phyloP scores from a whole-genome alignment of 2,329 filamentous ascomycete genomes.

The Setomelanomma holmii region DNA sequence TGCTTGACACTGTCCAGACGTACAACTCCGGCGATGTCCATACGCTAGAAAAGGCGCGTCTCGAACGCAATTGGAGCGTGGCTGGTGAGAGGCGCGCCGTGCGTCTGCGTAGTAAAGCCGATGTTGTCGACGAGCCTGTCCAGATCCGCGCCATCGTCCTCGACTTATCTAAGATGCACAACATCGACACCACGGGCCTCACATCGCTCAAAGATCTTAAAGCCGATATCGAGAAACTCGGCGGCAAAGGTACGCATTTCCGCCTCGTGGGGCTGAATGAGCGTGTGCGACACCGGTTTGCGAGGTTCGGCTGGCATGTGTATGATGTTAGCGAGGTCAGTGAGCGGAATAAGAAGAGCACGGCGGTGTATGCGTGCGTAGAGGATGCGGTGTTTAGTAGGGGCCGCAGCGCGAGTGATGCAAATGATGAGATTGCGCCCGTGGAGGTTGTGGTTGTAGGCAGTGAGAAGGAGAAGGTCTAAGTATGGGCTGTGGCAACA shows the following conservation, averaged over 20 bases:
- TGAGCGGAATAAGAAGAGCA: conserved; percentile 10
- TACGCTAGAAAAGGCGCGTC: conserved; percentile 43
- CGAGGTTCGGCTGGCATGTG: conserved; percentile 44
- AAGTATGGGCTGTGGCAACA: too few relatives aligned
- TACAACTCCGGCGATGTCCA: conserved; percentile 53
- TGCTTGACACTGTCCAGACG: conserved; percentile 60
- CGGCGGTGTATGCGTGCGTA: conserved; percentile 11
- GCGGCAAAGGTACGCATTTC: conserved; percentile 55
- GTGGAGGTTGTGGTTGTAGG: conserved; percentile 23
- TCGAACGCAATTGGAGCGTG: conserved; percentile 63
- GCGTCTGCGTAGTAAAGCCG: conserved; percentile 53
- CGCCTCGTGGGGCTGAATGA: conserved; percentile 59
- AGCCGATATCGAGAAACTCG: conserved; percentile 58
- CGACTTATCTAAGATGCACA: conserved; percentile 60
- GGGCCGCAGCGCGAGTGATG: conserved; percentile 1
- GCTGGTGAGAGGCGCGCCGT: conserved; percentile 57
- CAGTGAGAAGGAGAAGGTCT: conserved; percentile 27
- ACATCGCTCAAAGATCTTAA: conserved; percentile 58
- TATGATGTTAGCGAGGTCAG: conserved; percentile 7
- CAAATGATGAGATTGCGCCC: conserved; percentile 12
- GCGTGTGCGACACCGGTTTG: conserved; percentile 45
- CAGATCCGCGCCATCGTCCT: conserved; percentile 59
- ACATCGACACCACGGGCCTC: conserved; percentile 63
- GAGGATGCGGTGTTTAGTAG: conserved; percentile 20
- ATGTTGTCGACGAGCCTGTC: conserved; percentile 42